These are phyloP conservation scores for Fusarium virguliforme DNA, from an alignment of 2,329 filamentous ascomycete genomes.

Conservation along the genomic window DNA sequence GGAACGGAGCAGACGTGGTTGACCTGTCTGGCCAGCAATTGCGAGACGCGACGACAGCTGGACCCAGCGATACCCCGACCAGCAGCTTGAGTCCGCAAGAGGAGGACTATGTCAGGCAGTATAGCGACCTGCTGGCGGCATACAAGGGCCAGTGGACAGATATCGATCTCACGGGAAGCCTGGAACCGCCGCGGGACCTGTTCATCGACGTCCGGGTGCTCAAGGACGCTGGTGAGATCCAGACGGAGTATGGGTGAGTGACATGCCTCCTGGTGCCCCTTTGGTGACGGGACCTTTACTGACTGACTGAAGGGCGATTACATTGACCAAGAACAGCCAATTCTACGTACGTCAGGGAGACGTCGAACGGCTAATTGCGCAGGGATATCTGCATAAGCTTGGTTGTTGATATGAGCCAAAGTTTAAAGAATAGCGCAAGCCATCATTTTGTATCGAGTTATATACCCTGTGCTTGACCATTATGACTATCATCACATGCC, in stretches of 20 bases:
- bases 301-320: constrained; percentile 80
- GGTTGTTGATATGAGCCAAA: constrained; percentile 73
- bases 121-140: constrained; percentile 91
- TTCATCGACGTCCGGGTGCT: constrained; percentile 98
- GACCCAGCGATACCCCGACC: constrained; percentile 67
- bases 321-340: constrained; percentile 97
- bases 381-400: constrained; percentile 94
- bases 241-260: constrained; percentile 96
- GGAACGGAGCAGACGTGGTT: constrained; percentile 88
- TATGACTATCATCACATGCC: constrained; percentile 19
- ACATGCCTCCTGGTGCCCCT: background rate
- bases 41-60: constrained; percentile 53
- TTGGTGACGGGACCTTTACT: constrained; percentile 30
- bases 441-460: constrained; percentile 23
- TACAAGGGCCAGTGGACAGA: constrained; percentile 99
- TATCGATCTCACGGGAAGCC: constrained; percentile 92
- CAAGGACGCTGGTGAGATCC: constrained; percentile 97
- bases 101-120: constrained; percentile 94
- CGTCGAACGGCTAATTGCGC: constrained; percentile 92
- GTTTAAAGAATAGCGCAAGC: constrained; percentile 6
- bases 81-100: constrained; percentile 95
- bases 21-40: constrained; percentile 76
- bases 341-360: constrained; percentile 97
- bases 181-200: constrained; percentile 94
- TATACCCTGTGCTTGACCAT: constrained; percentile 36